Evolutionary conservation across 2,329 filamentous ascomycete species (phyloP), one percentile per base, ranked within the genome.

Genomic region (Ceratocystis huliohia): DNA sequence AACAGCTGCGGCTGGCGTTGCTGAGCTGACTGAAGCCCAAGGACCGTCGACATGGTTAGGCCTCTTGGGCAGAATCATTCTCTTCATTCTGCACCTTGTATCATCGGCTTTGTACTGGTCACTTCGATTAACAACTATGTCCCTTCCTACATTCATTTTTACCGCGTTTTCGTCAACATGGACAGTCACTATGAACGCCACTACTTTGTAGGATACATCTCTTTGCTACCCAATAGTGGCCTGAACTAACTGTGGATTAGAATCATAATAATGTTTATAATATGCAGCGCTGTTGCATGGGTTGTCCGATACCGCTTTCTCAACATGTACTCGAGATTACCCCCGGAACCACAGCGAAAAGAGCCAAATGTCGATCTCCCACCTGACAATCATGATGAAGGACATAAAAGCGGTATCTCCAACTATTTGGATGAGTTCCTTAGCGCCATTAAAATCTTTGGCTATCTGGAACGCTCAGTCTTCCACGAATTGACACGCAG

Each of bases 161-260:
- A 89, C 86, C 5, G 80, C 96, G 69, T 90, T 96, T 73, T 96
- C 91, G 5, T 93, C 91, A 70, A 96, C 89, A 75, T 80, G 96
- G 79, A 99, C 94, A 0, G 90, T 99, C 73, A 99, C 94, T 10
- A 95, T 99, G 92, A 97, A 97, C 74, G 93, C 94, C 71, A 97
- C 93, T 22, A 99, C 94, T 20, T 77, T 99, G 86, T 95, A 84
- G 74, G 86, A 68, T 66, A 61, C 46, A 63, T 63, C 59, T 3
- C 28, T n/a, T 15, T 33, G 37, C 13, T n/a, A 1, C 10, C 10
- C 20, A 41, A 17, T 8, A 30, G 44, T 15, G 37, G 22, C 8
- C 25, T 15, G 17, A 46, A 63, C 30, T 72, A 66, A 71, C 66
- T 28, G 56, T 28, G 13, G 30, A 3, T 17, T 69, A 88, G 87